Base-by-base conservation (phyloP, 805 yeast species). In the Candida dajiaensis region DNA sequence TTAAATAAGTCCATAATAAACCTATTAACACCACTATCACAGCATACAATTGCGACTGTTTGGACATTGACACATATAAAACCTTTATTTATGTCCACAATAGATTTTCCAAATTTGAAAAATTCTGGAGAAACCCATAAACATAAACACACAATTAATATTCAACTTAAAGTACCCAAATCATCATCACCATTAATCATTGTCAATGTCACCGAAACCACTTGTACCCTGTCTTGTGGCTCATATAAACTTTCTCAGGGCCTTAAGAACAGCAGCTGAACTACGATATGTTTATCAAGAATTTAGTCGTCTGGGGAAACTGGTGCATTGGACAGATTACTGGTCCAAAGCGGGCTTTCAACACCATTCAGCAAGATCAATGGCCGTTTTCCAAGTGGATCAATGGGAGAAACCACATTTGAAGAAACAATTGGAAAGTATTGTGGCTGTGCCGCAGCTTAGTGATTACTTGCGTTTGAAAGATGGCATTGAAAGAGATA, bases 251-350 rank as follows among this genome's bases (percentile, higher is more conserved):
- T 52, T 45, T 26, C 43, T 48, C 31, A 38, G 40, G 15, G 16
- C 53, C 1, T 13, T 49, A 2, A 23, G 23, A 2, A 42, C 50
- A 1, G 9, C 38, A 2, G 6, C 42, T 6, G 42, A 44, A 12
- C 39, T 48, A 2, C 40, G 48, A 11, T 41, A 45, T 29, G 25
- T 52, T 3, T 46, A 50, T 13, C 45, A 50, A 1, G 41, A 41
- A 7, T 47, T 52, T 35, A 13, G 33, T 12, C 18, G 19, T 12
- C 21, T 50, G 9, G 55, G 53, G 6, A 39, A 45, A 3, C 15
- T 52, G 15, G 42, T 50, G 2, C 41, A 46, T 23, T 52, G 53
- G 51, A 46, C 38, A 11, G 55, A 52, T 42, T 48, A 50, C 28
- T 35, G 36, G n/a, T 40, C 50, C 4, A 41, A 46, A 15, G 47